These are phyloP conservation scores for Coccomyxa sp. DNA, from an alignment of 139 green algal species.

Conservation along the genomic window DNA sequence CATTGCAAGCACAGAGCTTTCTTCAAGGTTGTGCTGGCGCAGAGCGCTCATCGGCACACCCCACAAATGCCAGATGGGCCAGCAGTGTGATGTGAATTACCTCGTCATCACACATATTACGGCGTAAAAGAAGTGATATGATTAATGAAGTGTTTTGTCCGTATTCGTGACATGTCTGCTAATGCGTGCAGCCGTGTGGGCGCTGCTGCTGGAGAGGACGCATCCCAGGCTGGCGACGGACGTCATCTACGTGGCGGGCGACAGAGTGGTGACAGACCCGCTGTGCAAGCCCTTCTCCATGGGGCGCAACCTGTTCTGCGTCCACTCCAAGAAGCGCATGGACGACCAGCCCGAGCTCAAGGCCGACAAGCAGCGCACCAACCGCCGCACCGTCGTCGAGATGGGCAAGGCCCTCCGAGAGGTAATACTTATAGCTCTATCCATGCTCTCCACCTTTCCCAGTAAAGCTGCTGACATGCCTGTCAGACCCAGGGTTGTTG, in stretches of 20 bases:
- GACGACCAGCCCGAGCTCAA: slow-evolving; percentile 87
- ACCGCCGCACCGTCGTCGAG: slow-evolving; percentile 75
- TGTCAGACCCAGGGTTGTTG: too few relatives aligned
- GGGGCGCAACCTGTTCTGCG: slow-evolving; percentile 98
- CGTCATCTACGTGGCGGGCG: slow-evolving; percentile 83
- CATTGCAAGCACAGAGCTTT: too few relatives aligned
- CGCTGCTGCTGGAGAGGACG: slow-evolving; percentile 82
- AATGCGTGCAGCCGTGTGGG: slow-evolving; percentile 58
- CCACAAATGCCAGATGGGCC: too few relatives aligned
- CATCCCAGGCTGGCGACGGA: slow-evolving; percentile 78
- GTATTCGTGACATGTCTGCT: neutral
- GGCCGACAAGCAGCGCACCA: slow-evolving; percentile 76
- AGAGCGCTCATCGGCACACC: too few relatives aligned
- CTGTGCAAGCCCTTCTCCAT: slow-evolving; percentile 99
- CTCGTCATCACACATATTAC: too few relatives aligned
- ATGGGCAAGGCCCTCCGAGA: slow-evolving; percentile 43
- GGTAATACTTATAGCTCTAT: too few relatives aligned
- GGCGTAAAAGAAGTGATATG: too few relatives aligned
- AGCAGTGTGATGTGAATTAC: too few relatives aligned
- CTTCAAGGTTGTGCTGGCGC: too few relatives aligned
- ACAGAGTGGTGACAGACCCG: slow-evolving; percentile 92
- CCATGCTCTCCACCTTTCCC: too few relatives aligned
- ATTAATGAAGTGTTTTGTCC: too few relatives aligned
- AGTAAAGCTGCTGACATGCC: too few relatives aligned
- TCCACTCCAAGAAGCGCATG: slow-evolving; percentile 98